Evolutionary conservation across 768 basidiomycete genomes (phyloP), one percentile per base, ranked within the genome.

Genomic region (Suillus cothurnatus): DNA sequence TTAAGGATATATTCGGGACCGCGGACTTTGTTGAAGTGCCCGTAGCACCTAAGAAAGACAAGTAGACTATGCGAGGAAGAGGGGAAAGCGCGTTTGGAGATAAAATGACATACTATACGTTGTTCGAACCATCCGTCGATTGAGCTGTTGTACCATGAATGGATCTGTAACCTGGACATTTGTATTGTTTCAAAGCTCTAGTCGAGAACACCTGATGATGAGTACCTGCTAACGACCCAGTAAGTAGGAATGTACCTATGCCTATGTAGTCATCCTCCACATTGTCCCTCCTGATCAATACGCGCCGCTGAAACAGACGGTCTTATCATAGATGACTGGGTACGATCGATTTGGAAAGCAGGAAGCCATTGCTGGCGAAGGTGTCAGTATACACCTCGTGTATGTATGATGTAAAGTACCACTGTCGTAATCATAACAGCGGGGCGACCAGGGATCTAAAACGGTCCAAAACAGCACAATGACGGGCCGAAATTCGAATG

Each of bases 241-340:
- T 91, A 97, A 1, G 94, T 97, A 71, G 97, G 74, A 77, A 93
- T 96, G 61, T 91, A 86, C 73, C 94, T 79, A 6, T 49, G 47
- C 73, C 94, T 79, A 6, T 49, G 47, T 15, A 41, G 82, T 82
- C 19, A 79, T 78, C 66, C 94, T 83, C 67, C 73, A 72, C 62
- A 94, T 75, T 32, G 74, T 73, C 9, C 84, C 85, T n/a, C 88
- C 88, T 19, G 77, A 73, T 45, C 73, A 15, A 78, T 76, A 45
- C 77, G 75, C 61, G 77, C 73, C 36, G 14, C 23, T 26, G 23
- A 6, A 49, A 6, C 2, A 49, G 47, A 14, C 14, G 1, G 73
- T 73, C 58, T 81, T 71, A 41, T 79, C 82, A 26, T 72, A 77
- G 74, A 75, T 81, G 82, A 72, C 95, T 96, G 75, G 72, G 47